A percentile compares a stretch with the other conserved stretches of the same genome.
Evolutionary conservation across 2,329 filamentous ascomycete species (phyloP).

Genomic region (Biscogniauxia marginata): DNA sequence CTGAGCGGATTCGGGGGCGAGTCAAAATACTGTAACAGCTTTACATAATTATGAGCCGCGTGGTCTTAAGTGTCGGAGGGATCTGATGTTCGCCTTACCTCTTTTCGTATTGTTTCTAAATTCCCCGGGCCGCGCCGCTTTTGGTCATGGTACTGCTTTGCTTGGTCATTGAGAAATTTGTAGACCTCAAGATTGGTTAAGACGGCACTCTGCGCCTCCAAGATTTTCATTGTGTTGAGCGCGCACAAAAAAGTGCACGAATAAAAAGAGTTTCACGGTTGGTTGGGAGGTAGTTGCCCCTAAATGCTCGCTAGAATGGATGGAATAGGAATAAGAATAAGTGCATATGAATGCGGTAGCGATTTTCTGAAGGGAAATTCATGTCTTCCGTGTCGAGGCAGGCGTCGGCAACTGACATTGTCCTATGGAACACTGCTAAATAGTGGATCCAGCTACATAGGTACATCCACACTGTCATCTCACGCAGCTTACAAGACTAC

Average conservation of each 20-base stretch:
- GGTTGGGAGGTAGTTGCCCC: too few species aligned
- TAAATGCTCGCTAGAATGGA: background rate
- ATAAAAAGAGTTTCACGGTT: too few species aligned
- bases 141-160: slow-evolving; percentile 48
- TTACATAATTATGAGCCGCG: slow-evolving; percentile 3
- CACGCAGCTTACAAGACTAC: too few species aligned
- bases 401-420: too few species aligned
- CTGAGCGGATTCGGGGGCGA: slow-evolving; percentile 55
- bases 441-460: too few species aligned
- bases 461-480: too few species aligned
- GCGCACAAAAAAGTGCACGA: background rate
- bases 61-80: background rate
- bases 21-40: slow-evolving; percentile 62
- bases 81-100: slow-evolving; percentile 46
- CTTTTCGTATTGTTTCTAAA: slow-evolving; percentile 60
- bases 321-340: too few species aligned
- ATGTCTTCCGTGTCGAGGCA: too few species aligned
- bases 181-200: slow-evolving; percentile 75
- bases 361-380: too few species aligned
- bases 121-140: slow-evolving; percentile 55
- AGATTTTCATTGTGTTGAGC: slow-evolving; percentile 58
- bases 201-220: slow-evolving; percentile 67
- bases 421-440: too few species aligned
- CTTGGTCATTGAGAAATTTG: slow-evolving; percentile 59
- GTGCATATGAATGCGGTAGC: too few species aligned